Percentiles rank a stretch among this genome's conserved stretches.
Conservation (phyloP, 768 basidiomycete genomes). For the Serendipita sp. region DNA sequence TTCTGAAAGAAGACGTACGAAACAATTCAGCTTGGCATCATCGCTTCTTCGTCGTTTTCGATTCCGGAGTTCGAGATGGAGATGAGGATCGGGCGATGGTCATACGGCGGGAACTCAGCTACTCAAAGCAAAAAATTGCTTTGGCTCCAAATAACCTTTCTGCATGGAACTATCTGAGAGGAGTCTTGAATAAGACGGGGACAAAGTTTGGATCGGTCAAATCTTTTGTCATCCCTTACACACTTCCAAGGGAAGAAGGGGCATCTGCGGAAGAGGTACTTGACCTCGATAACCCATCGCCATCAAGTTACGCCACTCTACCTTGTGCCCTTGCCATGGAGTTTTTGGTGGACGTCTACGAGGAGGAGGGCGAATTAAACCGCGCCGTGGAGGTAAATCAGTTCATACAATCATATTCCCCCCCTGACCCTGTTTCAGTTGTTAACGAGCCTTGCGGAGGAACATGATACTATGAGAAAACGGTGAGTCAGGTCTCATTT, state of each 20-base stretch:
- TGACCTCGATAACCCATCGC: slow-evolving; percentile 62
- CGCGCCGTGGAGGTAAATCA: slow-evolving; percentile 23
- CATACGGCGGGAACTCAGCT: slow-evolving; percentile 62
- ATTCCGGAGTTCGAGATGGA: slow-evolving; percentile 43
- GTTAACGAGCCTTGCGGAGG: slow-evolving; percentile 52
- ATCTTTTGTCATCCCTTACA: slow-evolving; percentile 53
- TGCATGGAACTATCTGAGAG: slow-evolving; percentile 94
- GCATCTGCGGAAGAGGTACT: slow-evolving; percentile 12
- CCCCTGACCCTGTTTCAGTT: slow-evolving; percentile 27
- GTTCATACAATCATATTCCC: slow-evolving; percentile 8
- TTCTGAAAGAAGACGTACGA: slow-evolving; percentile 61
- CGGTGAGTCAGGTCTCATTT: slow-evolving; percentile 31
- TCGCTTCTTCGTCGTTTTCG: slow-evolving; percentile 75
- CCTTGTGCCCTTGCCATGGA: slow-evolving; percentile 71
- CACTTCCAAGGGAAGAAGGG: slow-evolving; percentile 14
- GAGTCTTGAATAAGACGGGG: slow-evolving; percentile 47
- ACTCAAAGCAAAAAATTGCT: slow-evolving; percentile 67
- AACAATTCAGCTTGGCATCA: slow-evolving; percentile 99
- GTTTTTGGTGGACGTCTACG: slow-evolving; percentile 66
- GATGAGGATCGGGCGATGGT: slow-evolving; percentile 45
- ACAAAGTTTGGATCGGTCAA: slow-evolving; percentile 40
- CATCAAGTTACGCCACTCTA: slow-evolving; percentile 46
- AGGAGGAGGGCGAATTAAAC: slow-evolving; percentile 32
- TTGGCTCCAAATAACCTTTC: slow-evolving; percentile 85
- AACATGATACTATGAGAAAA: slow-evolving; percentile 60